These are phyloP conservation scores for Cyclotella cryptica DNA, from an alignment of 108 stramenopile genomes.

Conservation along the genomic window DNA sequence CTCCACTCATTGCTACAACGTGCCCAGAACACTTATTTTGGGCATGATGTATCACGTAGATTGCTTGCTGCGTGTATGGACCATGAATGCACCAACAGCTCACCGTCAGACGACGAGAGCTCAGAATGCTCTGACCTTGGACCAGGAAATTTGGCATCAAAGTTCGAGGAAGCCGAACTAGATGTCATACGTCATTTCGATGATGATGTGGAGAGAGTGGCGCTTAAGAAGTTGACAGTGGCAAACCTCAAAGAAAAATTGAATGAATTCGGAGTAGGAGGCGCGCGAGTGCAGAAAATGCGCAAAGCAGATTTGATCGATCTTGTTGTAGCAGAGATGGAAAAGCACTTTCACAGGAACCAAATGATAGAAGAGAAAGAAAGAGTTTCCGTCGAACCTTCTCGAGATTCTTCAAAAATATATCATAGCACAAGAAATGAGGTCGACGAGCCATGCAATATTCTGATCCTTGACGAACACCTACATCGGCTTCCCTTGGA, in stretches of 20 bases:
- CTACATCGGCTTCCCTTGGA: slow-evolving; percentile 96
- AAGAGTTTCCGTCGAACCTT: neutral
- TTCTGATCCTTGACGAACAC: slow-evolving; percentile 94
- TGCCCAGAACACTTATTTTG: slow-evolving; percentile 60
- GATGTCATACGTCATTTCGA: slow-evolving; percentile 18
- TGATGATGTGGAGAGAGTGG: slow-evolving; percentile 19
- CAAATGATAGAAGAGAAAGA: slow-evolving; percentile 2
- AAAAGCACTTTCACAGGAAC: neutral
- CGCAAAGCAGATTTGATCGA: slow-evolving; percentile 70
- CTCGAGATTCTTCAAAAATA: neutral
- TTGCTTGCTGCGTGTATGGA: slow-evolving; percentile 17
- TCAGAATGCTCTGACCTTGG: slow-evolving; percentile 48
- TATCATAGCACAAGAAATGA: no score
- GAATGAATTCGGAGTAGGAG: slow-evolving; percentile 22
- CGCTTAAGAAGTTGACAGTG: slow-evolving; percentile 70
- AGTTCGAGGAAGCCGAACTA: slow-evolving; percentile 66
- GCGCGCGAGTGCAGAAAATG: slow-evolving; percentile 44
- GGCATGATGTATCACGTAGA: slow-evolving; percentile 17
- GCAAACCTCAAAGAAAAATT: slow-evolving; percentile 64
- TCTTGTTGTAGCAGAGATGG: slow-evolving; percentile 48
- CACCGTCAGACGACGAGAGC: slow-evolving; percentile 32
- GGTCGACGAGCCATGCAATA: slow-evolving; percentile 35
- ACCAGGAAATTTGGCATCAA: slow-evolving; percentile 62
- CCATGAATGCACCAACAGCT: slow-evolving; percentile 3
- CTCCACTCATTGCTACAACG: slow-evolving; percentile 54